Evolutionary conservation across 2,329 filamentous ascomycete genomes (phyloP).

Genomic region (Ilyonectria robusta): DNA sequence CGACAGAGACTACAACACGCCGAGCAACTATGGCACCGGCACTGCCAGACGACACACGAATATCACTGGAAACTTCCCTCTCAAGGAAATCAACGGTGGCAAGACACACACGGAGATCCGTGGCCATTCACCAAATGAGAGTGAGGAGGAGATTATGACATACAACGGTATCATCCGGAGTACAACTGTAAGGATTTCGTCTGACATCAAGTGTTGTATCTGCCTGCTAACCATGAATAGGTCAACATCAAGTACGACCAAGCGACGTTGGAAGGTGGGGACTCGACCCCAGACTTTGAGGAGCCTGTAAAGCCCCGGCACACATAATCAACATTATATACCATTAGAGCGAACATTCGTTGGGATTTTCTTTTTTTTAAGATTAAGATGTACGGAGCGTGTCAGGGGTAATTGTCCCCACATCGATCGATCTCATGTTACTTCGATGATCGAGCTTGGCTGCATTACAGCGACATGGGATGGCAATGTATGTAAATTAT

Average conservation of each 20-base stretch:
- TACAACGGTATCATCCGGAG: conserved; percentile 43
- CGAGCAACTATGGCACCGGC: conserved; percentile 27
- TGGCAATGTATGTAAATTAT: conserved; percentile 3
- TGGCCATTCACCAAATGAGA: conserved; percentile 39
- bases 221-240: conserved; percentile 9
- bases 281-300: conserved; percentile 17
- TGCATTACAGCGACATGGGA: background rate
- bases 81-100: conserved; percentile 35
- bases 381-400: background rate
- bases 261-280: conserved; percentile 21
- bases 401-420: background rate
- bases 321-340: background rate
- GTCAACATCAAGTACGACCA: conserved; percentile 34
- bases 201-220: background rate
- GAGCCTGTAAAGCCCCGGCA: conserved; percentile 11
- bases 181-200: conserved; percentile 25
- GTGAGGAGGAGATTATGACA: conserved; percentile 46
- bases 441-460: background rate
- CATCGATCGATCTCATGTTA: conserved; percentile 1
- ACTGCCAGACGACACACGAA: conserved; percentile 23
- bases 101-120: conserved; percentile 40
- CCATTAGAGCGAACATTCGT: conserved; percentile 2
- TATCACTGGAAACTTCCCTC: conserved; percentile 16
- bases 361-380: background rate
- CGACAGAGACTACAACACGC: conserved; percentile 28